phyloP scores from a whole-genome alignment of 441 rosid genomes.

The Metrosideros polymorpha region DNA sequence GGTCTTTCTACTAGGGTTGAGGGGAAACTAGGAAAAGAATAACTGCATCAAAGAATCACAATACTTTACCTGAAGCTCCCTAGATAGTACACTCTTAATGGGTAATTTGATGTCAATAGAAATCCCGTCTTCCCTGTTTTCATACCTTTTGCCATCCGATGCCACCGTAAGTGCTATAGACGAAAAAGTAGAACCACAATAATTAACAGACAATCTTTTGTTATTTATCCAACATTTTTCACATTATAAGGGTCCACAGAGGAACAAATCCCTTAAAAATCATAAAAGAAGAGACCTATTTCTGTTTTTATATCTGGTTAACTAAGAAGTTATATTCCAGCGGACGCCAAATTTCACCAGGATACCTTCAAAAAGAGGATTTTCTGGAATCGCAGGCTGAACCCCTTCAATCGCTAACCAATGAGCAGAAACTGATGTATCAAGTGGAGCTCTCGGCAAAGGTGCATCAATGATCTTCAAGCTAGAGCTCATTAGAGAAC shows the following conservation, averaged over 20 bases:
- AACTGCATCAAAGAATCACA: not conserved
- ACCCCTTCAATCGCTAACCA: conserved; percentile 1
- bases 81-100: not conserved
- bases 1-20: not conserved
- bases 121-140: not conserved
- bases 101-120: not conserved
- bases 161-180: not conserved
- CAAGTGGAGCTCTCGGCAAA: not conserved
- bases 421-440: not conserved
- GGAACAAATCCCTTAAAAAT: not conserved
- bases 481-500: not conserved
- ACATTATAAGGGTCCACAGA: not conserved
- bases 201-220: not conserved
- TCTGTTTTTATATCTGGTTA: not conserved
- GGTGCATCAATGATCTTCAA: not conserved
- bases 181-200: not conserved
- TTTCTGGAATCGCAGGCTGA: not conserved
- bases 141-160: not conserved
- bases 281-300: not conserved
- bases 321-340: not conserved
- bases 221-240: not conserved
- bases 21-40: not conserved
- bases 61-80: not conserved
- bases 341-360: not conserved
- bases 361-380: not conserved